Evolutionary conservation across 2,329 filamentous ascomycete species (phyloP).

Genomic region (Canariomyces notabilis): DNA sequence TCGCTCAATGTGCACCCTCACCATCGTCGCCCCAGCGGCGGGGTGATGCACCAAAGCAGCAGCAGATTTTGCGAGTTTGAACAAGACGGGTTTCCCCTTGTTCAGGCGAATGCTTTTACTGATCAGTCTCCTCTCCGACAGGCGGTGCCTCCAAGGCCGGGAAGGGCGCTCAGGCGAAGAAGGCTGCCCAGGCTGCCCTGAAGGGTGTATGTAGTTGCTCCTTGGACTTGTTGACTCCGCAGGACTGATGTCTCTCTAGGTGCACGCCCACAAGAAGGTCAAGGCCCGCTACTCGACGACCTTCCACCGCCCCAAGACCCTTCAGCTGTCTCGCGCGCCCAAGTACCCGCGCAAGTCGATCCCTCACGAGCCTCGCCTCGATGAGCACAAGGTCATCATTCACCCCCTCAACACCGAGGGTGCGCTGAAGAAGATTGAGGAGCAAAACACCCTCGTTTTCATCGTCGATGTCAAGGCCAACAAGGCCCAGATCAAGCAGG

Average conservation of each 20-base stretch:
- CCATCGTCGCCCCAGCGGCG: slow-evolving; percentile 25
- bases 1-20: slow-evolving; percentile 27
- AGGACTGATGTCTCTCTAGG: slow-evolving; percentile 33
- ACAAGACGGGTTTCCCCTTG: slow-evolving; percentile 29
- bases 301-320: slow-evolving; percentile 98
- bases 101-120: slow-evolving; percentile 67
- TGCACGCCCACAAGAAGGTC: slow-evolving; percentile 71
- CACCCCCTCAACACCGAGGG: slow-evolving; percentile 99
- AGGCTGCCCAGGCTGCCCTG: slow-evolving; percentile 92
- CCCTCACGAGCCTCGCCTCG: slow-evolving; percentile 81
- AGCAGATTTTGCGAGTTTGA: slow-evolving; percentile 72
- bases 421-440: slow-evolving; percentile 99
- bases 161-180: slow-evolving; percentile 74
- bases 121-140: slow-evolving; percentile 41
- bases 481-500: slow-evolving; percentile 98
- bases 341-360: slow-evolving; percentile 98
- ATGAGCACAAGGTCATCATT: slow-evolving; percentile 96
- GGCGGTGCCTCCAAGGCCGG: slow-evolving; percentile 49
- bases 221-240: background rate
- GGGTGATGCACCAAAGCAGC: slow-evolving; percentile 56
- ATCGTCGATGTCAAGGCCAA: slow-evolving; percentile 96
- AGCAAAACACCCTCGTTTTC: slow-evolving; percentile 99
- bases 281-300: slow-evolving; percentile 90
- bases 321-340: slow-evolving; percentile 80
- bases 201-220: slow-evolving; percentile 70